Base-by-base conservation (phyloP, 306 rosid genomes). In the Sicyos baderoa region DNA sequence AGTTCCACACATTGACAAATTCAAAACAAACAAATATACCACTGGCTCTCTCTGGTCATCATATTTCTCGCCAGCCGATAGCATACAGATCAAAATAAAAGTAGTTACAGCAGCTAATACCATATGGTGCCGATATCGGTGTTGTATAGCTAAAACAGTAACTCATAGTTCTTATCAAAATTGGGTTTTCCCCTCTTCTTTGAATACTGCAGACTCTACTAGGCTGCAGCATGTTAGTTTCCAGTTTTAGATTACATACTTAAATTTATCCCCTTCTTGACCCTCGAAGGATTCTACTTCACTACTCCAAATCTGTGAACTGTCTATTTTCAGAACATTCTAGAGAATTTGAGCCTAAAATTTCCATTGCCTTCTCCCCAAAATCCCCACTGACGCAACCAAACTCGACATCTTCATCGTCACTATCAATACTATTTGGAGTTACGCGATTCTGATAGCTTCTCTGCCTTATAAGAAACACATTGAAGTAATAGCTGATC, bases 401-500 rank as follows among this genome's bases (percentile, higher is more conserved):
- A 22, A 89, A 86, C 68, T 88, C 86, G 9, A n/a, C 69, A 77
- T 84, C 97, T n/a, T 93, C 97, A 54, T 87, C 88, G 53, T 93
- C 97, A 25, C 97, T 93, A 56, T 88, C 97, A 51, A 86, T 15
- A 13, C 19, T 40, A 50, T 62, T 76, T 23, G 91, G 97, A 58
- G 88, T 88, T 54, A 68, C 91, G 3, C 94, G 96, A 66, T 86
- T 93, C 82, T 93, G 99, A 80, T 89, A 93, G 78, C 75, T 79
- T 84, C 99, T 88, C 63, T 74, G 86, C 50, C 71, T 84, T 74
- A 88, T 70, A 54, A 90, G 77, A 81, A 79, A 88, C 51, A 79
- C 94, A 57, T 93, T 88, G 82, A 90, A 93, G 90, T 88, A 93
- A 69, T 88, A 93, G 82, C 84, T 86, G 32, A 90, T 85, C 82